These are phyloP conservation scores for Pleomassaria siparia DNA, from an alignment of 2,329 filamentous ascomycete genomes.

Conservation along the genomic window DNA sequence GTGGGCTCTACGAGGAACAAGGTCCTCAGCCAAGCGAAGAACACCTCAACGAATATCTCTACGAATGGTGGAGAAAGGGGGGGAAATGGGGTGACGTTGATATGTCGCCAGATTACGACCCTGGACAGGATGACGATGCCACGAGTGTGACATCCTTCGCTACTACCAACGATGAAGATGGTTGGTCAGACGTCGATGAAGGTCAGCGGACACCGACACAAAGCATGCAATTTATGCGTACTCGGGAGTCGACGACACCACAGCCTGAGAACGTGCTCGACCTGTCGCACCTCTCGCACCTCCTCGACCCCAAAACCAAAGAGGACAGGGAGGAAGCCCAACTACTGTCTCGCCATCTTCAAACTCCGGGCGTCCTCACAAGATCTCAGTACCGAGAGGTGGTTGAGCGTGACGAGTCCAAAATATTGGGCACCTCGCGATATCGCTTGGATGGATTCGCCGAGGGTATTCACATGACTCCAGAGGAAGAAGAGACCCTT, in stretches of 20 bases:
- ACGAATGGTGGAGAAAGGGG: constrained; percentile 80
- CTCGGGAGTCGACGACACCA: constrained; percentile 59
- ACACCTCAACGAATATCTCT: constrained; percentile 72
- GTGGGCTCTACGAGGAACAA: constrained; percentile 26
- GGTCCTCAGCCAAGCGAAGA: constrained; percentile 55
- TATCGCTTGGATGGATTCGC: constrained; percentile 37
- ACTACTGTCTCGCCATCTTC: constrained; percentile 77
- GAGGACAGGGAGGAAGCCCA: constrained; percentile 81
- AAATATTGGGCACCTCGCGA: constrained; percentile 59
- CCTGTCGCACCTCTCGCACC: constrained; percentile 69
- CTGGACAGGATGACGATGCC: constrained; percentile 65
- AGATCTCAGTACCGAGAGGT: constrained; percentile 73
- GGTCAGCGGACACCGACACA: constrained; percentile 74
- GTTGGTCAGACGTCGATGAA: constrained; percentile 50
- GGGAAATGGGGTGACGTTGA: constrained; percentile 86
- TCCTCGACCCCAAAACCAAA: constrained; percentile 76
- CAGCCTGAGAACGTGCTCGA: constrained; percentile 53
- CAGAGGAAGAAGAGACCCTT: constrained; percentile 59
- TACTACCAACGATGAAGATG: constrained; percentile 50
- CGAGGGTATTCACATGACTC: constrained; percentile 27
- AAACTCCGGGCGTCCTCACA: constrained; percentile 72
- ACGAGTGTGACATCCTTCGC: constrained; percentile 78
- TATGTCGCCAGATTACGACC: constrained; percentile 62
- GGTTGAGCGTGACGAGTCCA: constrained; percentile 68
- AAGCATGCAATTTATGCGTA: constrained; percentile 52